phyloP scores from a whole-genome alignment of 2,329 filamentous ascomycete species.

The Cryphonectria radicalis region DNA sequence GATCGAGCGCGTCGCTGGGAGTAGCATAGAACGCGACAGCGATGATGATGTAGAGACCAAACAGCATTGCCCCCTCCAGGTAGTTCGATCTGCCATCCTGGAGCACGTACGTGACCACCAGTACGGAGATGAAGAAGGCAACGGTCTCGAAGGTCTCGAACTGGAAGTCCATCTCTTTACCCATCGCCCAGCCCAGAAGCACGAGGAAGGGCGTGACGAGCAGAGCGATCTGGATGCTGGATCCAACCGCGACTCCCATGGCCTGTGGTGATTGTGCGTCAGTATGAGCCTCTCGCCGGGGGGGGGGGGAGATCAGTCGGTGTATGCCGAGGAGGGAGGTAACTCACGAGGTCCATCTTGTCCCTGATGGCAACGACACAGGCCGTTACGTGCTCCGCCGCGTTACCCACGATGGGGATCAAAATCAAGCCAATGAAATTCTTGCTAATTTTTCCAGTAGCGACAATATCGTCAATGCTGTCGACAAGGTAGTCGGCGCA shows the following conservation, averaged over 20 bases:
- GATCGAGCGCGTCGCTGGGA: slow-evolving; percentile 53
- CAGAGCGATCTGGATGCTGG: slow-evolving; percentile 80
- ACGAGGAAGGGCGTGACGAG: slow-evolving; percentile 82
- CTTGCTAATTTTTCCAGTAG: slow-evolving; percentile 72
- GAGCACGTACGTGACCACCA: slow-evolving; percentile 77
- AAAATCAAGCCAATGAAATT: slow-evolving; percentile 81
- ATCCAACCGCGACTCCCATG: slow-evolving; percentile 81
- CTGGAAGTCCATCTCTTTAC: slow-evolving; percentile 75
- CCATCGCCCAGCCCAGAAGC: slow-evolving; percentile 77
- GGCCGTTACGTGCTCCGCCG: slow-evolving; percentile 80
- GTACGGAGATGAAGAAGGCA: slow-evolving; percentile 74
- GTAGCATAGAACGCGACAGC: slow-evolving; percentile 64
- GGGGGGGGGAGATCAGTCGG: neutral
- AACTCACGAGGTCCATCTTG: slow-evolving; percentile 65
- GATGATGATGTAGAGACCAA: slow-evolving; percentile 62
- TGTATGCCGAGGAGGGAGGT: too few species aligned
- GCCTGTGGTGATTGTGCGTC: slow-evolving; percentile 49
- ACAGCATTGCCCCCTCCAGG: slow-evolving; percentile 75
- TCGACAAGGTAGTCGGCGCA: slow-evolving; percentile 80
- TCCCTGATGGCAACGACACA: slow-evolving; percentile 78
- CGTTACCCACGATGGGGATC: slow-evolving; percentile 80
- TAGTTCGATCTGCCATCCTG: slow-evolving; percentile 86
- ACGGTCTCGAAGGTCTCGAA: slow-evolving; percentile 83
- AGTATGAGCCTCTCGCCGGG: neutral
- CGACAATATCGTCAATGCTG: slow-evolving; percentile 64